phyloP scores from a whole-genome alignment of 257 asterid species.

The Fraxinus anomala region DNA sequence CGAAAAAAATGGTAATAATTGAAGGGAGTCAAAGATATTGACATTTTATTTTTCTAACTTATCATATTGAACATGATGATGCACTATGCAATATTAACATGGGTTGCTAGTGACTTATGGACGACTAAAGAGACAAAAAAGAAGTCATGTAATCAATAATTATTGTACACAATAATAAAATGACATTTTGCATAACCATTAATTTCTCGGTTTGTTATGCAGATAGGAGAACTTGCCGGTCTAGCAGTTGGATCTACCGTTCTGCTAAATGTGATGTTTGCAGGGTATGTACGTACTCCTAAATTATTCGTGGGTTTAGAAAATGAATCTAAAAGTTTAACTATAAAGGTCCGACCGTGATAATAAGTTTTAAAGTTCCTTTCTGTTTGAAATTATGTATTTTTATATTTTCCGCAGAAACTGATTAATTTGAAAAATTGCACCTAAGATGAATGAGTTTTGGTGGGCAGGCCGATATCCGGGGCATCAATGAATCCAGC shows the following conservation, averaged over 20 bases:
- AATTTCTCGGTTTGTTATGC: constrained; percentile 1
- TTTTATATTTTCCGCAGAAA: background rate
- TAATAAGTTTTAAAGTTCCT: no score
- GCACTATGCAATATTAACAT: background rate
- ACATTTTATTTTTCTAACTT: background rate
- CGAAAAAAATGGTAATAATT: background rate
- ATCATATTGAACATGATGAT: background rate
- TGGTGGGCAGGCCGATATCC: constrained; percentile 61
- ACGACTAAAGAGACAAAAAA: background rate
- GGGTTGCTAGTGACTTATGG: background rate
- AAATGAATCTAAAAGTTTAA: no score
- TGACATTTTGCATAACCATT: background rate
- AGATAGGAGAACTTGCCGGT: constrained; percentile 98
- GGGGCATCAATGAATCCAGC: constrained; percentile 99
- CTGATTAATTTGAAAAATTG: background rate
- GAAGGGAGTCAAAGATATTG: background rate
- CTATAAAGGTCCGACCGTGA: no score
- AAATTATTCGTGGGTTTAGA: no score
- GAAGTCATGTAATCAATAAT: background rate
- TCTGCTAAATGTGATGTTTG: constrained; percentile 81
- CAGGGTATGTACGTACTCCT: constrained; percentile 46
- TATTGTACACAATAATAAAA: background rate
- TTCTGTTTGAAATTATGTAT: no score
- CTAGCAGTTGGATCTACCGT: constrained; percentile 89
- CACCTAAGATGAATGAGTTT: background rate